These are phyloP conservation scores for Lentinus brumalis DNA, from an alignment of 768 basidiomycete genomes.

Conservation along the genomic window DNA sequence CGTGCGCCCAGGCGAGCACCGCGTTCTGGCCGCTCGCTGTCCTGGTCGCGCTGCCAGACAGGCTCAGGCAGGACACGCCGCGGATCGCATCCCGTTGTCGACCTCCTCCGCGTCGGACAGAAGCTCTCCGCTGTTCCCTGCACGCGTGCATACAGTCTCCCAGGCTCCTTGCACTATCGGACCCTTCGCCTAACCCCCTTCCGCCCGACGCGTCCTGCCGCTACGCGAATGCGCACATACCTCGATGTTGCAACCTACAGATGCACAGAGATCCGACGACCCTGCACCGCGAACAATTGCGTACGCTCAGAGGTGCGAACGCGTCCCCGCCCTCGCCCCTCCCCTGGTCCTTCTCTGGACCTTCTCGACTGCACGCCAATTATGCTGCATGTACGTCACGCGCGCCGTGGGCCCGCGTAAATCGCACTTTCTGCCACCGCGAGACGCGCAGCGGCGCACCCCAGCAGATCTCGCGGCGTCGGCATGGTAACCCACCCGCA, in stretches of 20 bases:
- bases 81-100: conserved; percentile 10
- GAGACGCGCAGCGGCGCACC: neutral
- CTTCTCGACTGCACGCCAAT: no score
- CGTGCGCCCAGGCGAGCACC: neutral
- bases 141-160: neutral
- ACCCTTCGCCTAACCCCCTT: neutral
- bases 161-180: conserved; percentile 17
- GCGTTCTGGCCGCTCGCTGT: neutral
- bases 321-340: neutral
- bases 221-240: neutral
- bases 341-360: no score
- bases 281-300: neutral
- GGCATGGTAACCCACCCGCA: neutral
- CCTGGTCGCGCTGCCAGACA: neutral
- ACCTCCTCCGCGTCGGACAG: conserved; percentile 1
- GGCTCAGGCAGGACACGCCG: conserved; percentile 1
- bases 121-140: neutral
- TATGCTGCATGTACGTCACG: neutral
- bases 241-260: no score
- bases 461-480: neutral
- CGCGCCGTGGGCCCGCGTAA: neutral
- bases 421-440: neutral
- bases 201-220: neutral
- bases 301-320: neutral
- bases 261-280: no score